These are phyloP conservation scores for Aspergillus sp. DNA, from an alignment of 2,329 filamentous ascomycete species.

Conservation along the genomic window DNA sequence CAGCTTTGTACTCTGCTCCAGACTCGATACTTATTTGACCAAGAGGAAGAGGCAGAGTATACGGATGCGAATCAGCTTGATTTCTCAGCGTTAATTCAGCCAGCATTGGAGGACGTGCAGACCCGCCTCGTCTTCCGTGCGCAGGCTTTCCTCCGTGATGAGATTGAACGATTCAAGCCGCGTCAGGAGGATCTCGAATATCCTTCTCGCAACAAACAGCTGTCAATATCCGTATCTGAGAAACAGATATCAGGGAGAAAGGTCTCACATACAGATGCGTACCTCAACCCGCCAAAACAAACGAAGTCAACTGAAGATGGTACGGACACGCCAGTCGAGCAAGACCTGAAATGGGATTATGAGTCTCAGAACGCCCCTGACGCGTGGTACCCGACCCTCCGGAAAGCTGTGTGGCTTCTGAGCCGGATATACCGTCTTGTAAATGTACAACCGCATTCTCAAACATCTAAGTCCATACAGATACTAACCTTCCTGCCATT, in stretches of 20 bases:
- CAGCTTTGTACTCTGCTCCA: constrained; percentile 67
- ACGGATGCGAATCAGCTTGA: constrained; percentile 57
- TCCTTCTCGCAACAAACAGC: constrained; percentile 52
- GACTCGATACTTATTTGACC: constrained; percentile 63
- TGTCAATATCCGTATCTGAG: constrained; percentile 41
- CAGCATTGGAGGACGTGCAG: constrained; percentile 67
- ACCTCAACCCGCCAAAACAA: constrained; percentile 49
- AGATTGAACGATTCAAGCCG: constrained; percentile 66
- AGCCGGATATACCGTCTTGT: constrained; percentile 69
- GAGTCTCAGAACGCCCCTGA: constrained; percentile 58
- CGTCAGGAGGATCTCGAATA: constrained; percentile 66
- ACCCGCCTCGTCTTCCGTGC: constrained; percentile 66
- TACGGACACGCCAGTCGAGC: constrained; percentile 42
- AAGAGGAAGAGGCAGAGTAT: constrained; percentile 54
- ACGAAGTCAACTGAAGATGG: constrained; percentile 53
- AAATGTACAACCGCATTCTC: constrained; percentile 49
- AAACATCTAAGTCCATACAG: not conserved
- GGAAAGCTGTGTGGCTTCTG: constrained; percentile 67
- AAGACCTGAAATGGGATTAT: constrained; percentile 52
- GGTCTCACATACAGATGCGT: constrained; percentile 39
- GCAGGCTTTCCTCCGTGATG: constrained; percentile 62
- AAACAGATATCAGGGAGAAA: constrained; percentile 57
- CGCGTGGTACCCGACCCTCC: constrained; percentile 66
- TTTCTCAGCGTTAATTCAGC: constrained; percentile 62
- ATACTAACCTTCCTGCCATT: constrained; percentile 9